Percentiles rank a stretch among this genome's conserved stretches.
Evolutionary conservation across 1,139 yeast species (phyloP).

Genomic region (Candida albicans): DNA sequence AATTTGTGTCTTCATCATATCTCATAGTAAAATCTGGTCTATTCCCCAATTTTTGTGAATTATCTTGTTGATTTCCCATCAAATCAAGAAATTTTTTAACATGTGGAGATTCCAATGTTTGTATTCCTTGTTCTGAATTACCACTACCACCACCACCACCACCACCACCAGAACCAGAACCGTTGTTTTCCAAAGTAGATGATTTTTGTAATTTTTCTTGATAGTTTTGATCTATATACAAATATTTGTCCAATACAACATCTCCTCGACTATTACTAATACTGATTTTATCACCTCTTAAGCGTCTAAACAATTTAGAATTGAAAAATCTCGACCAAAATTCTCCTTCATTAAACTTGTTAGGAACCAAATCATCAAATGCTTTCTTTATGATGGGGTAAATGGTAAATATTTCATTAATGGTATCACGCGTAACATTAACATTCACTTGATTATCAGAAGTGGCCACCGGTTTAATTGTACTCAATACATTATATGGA

Average conservation of each 20-base stretch:
- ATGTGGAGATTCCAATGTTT: conserved; percentile 11
- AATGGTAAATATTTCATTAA: conserved; percentile 86
- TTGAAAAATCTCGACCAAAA: conserved; percentile 98
- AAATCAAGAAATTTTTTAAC: conserved; percentile 69
- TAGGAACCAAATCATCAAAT: conserved; percentile 84
- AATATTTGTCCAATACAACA: conserved; percentile 77
- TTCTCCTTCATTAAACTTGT: conserved; percentile 77
- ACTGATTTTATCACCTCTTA: conserved; percentile 82
- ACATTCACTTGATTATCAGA: conserved; percentile 91
- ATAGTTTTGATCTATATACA: conserved; percentile 54
- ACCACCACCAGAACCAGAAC: no score
- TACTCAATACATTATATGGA: conserved; percentile 88
- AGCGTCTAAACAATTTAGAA: conserved; percentile 79
- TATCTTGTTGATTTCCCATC: conserved; percentile 78
- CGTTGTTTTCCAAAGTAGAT: background rate
- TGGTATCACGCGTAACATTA: conserved; percentile 85
- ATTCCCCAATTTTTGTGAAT: conserved; percentile 75
- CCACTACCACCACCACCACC: no score
- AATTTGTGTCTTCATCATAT: conserved; percentile 40
- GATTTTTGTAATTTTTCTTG: conserved; percentile 10
- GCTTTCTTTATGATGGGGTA: conserved; percentile 93
- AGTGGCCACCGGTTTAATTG: conserved; percentile 89
- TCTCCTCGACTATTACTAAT: conserved; percentile 77
- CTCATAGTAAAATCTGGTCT: conserved; percentile 90
- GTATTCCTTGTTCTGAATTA: conserved; percentile 5